Evolutionary conservation across 2,329 filamentous ascomycete species (phyloP).

Genomic region (Colletotrichum camelliae): DNA sequence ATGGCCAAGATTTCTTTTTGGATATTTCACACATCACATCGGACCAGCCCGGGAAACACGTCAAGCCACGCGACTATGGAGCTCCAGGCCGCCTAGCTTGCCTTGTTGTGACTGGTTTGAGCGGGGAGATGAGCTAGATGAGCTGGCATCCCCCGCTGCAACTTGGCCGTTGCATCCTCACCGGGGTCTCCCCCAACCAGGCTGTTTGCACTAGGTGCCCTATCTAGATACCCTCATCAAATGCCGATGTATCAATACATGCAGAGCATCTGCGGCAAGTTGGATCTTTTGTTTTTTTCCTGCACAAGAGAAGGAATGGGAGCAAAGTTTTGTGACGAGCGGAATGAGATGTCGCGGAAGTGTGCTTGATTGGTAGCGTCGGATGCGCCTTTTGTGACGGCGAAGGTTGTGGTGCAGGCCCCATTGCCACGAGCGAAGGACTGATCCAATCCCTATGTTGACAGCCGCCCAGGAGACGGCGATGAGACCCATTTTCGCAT

Average conservation of each 20-base stretch:
- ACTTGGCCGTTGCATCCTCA: background rate
- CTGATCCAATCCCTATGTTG: background rate
- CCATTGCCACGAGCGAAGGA: background rate
- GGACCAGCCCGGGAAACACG: background rate
- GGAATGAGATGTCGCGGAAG: background rate
- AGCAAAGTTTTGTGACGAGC: background rate
- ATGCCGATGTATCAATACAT: slow-evolving; percentile 6
- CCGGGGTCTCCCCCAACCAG: background rate
- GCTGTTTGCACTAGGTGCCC: background rate
- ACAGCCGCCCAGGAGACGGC: background rate
- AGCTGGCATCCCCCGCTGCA: background rate
- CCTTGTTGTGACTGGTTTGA: background rate
- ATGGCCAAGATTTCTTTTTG: background rate
- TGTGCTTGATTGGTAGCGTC: slow-evolving; percentile 2
- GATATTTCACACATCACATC: background rate
- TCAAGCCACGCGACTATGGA: background rate
- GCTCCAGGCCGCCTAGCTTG: background rate
- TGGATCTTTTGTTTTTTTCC: background rate
- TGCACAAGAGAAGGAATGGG: background rate
- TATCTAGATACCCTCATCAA: slow-evolving; percentile 18
- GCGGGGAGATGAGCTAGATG: background rate
- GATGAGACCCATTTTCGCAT: background rate
- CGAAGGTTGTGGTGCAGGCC: background rate
- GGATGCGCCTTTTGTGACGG: slow-evolving; percentile 11
- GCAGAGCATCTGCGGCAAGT: background rate